Conservation (phyloP, 106 monocot species). For the Xerophyta viscosa region DNA sequence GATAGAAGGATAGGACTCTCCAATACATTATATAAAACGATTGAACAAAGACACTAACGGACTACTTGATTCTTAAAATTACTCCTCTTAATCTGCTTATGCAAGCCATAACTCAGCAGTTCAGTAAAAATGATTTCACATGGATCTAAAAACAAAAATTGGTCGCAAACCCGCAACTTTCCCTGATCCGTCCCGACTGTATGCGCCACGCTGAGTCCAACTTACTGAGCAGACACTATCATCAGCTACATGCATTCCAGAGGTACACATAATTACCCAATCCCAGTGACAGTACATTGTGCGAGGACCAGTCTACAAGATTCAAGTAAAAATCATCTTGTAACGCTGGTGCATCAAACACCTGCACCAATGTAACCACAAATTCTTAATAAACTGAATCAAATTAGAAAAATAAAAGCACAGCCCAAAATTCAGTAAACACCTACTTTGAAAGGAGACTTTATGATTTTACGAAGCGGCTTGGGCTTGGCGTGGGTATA, state of each 20-base stretch:
- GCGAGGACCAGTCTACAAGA: slow-evolving; percentile 92
- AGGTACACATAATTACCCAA: slow-evolving; percentile 93
- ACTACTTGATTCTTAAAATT: too few species aligned
- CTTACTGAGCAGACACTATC: slow-evolving; percentile 96
- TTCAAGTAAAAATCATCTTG: slow-evolving; percentile 98
- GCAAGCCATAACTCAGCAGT: too few species aligned
- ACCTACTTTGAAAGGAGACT: slow-evolving; percentile 78
- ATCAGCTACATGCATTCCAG: slow-evolving; percentile 98
- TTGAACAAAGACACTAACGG: too few species aligned
- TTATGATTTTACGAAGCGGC: slow-evolving; percentile 55
- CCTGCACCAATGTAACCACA: slow-evolving; percentile 32
- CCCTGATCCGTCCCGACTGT: slow-evolving; percentile 87
- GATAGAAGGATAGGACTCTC: too few species aligned
- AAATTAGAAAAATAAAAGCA: slow-evolving; percentile 2
- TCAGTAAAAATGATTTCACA: too few species aligned
- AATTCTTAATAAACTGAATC: too few species aligned
- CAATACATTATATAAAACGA: too few species aligned
- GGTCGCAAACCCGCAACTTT: slow-evolving; percentile 58
- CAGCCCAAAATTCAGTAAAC: background rate
- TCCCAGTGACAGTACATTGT: slow-evolving; percentile 87
- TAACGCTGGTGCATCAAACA: slow-evolving; percentile 93
- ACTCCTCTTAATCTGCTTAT: too few species aligned
- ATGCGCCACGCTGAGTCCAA: slow-evolving; percentile 81
- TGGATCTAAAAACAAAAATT: background rate
- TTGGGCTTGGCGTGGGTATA: slow-evolving; percentile 28